Evolutionary conservation across 2,329 filamentous ascomycete genomes (phyloP).

Genomic region (Diaporthe humulicola): DNA sequence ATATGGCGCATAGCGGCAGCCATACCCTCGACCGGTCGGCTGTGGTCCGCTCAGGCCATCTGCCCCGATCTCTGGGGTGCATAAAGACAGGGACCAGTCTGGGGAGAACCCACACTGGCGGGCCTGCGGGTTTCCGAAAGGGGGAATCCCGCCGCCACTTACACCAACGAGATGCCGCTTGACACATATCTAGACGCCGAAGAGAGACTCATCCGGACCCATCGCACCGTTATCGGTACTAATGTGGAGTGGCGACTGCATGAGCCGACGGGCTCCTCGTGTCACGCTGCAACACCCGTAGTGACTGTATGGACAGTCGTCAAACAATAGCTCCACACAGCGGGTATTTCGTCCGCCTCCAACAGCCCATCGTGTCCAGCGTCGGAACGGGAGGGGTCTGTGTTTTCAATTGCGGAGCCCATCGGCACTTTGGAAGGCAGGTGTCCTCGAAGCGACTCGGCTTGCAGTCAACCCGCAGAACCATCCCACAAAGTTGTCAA

Average conservation of each 20-base stretch:
- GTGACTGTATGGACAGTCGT: background rate
- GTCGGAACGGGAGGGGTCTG: slow-evolving; percentile 12
- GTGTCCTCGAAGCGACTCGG: background rate
- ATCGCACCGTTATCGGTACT: slow-evolving; percentile 18
- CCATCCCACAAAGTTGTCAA: background rate
- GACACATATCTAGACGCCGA: slow-evolving; percentile 3
- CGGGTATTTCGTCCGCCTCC: background rate
- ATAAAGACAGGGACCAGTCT: slow-evolving; percentile 16
- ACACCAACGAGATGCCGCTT: slow-evolving; percentile 14
- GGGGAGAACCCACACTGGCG: background rate
- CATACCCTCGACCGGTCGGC: background rate
- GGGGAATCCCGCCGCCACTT: slow-evolving; percentile 18
- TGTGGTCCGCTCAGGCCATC: background rate
- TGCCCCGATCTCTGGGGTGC: slow-evolving; percentile 12
- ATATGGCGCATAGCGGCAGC: background rate
- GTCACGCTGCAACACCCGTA: background rate
- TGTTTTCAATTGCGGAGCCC: slow-evolving; percentile 18
- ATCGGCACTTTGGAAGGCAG: slow-evolving; percentile 6
- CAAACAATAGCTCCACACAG: slow-evolving; percentile 2
- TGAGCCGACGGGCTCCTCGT: background rate
- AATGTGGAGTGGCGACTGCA: background rate
- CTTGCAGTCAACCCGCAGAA: background rate
- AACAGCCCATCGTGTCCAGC: slow-evolving; percentile 12
- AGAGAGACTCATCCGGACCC: background rate
- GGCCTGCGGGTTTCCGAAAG: slow-evolving; percentile 13